Conservation (phyloP, 768 basidiomycete genomes). For the Chlorophyllum brunneum region DNA sequence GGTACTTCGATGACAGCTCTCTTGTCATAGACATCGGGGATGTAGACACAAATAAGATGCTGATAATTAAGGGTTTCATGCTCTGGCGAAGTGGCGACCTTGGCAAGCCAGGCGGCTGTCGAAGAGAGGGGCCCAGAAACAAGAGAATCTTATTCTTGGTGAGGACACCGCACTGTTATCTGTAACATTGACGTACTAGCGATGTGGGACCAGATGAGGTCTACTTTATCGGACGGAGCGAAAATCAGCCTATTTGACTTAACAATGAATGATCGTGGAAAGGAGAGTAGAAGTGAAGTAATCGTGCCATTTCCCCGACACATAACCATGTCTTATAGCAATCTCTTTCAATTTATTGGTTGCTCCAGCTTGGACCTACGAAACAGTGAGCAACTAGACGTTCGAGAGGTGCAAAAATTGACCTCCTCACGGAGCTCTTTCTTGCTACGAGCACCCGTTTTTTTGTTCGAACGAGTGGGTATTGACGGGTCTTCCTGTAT, state of each 20-base stretch:
- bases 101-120: conserved; percentile 53
- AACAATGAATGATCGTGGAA: background rate
- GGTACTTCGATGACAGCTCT: conserved; percentile 53
- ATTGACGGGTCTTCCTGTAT: conserved; percentile 60
- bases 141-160: conserved; percentile 50
- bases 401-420: conserved; percentile 7
- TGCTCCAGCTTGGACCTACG: conserved; percentile 57
- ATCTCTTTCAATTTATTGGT: conserved; percentile 56
- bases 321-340: conserved; percentile 47
- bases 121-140: conserved; percentile 57
- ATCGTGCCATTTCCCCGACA: conserved; percentile 65
- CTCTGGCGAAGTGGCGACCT: conserved; percentile 62
- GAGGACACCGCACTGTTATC: background rate
- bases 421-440: conserved; percentile 74
- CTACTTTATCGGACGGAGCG: conserved; percentile 56
- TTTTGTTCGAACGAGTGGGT: conserved; percentile 65
- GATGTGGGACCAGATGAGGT: conserved; percentile 57
- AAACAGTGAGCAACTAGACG: background rate
- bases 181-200: conserved; percentile 44
- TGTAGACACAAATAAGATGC: conserved; percentile 68
- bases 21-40: conserved; percentile 71
- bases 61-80: conserved; percentile 45
- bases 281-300: background rate
- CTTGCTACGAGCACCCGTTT: conserved; percentile 68
- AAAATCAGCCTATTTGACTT: conserved; percentile 59